Conservation (phyloP, 371 early-diverging fungal species). For the Fennellomyces sp. region DNA sequence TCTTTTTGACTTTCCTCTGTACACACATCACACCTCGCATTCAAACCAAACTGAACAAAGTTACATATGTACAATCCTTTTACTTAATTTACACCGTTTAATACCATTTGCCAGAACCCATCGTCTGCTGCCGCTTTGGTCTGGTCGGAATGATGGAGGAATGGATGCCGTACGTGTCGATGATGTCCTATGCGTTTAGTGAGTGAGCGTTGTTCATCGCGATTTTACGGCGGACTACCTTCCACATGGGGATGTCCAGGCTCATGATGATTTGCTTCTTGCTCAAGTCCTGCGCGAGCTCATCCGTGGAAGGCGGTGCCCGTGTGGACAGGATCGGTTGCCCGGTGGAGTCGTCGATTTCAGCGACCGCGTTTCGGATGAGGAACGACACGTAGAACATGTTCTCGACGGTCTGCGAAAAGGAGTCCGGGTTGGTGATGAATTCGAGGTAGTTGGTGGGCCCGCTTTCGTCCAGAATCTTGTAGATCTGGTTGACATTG, state of each 20-base stretch:
- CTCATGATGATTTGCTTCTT: slow-evolving; percentile 89
- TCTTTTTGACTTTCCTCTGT: background rate
- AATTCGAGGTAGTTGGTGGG: slow-evolving; percentile 83
- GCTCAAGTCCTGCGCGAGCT: slow-evolving; percentile 59
- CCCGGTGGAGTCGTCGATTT: slow-evolving; percentile 72
- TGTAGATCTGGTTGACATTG: slow-evolving; percentile 72
- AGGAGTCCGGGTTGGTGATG: slow-evolving; percentile 89
- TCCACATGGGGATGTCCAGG: slow-evolving; percentile 73
- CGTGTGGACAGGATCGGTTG: slow-evolving; percentile 66
- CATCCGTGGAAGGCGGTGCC: slow-evolving; percentile 65
- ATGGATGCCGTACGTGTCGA: slow-evolving; percentile 66
- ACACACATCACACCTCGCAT: background rate
- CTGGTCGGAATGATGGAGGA: slow-evolving; percentile 68
- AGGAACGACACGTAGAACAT: slow-evolving; percentile 93
- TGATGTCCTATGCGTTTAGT: slow-evolving; percentile 52
- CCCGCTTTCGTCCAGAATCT: slow-evolving; percentile 57
- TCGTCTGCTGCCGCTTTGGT: slow-evolving; percentile 16
- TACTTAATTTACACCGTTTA: slow-evolving; percentile 16
- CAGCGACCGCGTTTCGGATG: slow-evolving; percentile 81
- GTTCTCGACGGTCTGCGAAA: slow-evolving; percentile 93
- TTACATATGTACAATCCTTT: background rate
- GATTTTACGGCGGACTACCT: slow-evolving; percentile 29
- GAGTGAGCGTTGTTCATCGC: background rate
- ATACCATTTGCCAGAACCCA: slow-evolving; percentile 48
- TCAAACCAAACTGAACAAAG: too few relatives aligned